These are phyloP conservation scores for Limnanthes douglasii DNA, from an alignment of 345 rosid species.

Conservation along the genomic window DNA sequence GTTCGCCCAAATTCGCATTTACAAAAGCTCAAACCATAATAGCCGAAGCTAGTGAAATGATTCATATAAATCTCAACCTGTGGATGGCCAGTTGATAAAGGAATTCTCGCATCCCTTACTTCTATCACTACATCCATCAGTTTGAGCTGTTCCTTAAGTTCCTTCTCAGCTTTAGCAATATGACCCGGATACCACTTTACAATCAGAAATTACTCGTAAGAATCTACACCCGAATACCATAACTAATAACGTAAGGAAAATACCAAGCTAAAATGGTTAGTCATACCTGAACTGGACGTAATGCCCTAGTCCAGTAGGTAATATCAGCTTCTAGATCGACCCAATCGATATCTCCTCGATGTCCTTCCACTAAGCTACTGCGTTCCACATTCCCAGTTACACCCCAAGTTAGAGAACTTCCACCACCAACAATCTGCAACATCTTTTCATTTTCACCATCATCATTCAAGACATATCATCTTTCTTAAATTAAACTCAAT, in stretches of 20 bases:
- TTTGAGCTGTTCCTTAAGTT: conserved; percentile 84
- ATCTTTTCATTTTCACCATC: not conserved
- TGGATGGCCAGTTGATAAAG: conserved; percentile 74
- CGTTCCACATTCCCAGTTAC: conserved; percentile 16
- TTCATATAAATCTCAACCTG: too few species aligned
- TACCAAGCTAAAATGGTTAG: too few species aligned
- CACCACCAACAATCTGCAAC: conserved; percentile 61
- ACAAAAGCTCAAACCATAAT: too few species aligned
- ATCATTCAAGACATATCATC: too few species aligned
- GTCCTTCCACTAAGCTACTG: conserved; percentile 8
- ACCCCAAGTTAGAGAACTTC: conserved; percentile 18
- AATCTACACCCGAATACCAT: too few species aligned
- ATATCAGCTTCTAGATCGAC: conserved; percentile 62
- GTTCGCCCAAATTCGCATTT: too few species aligned
- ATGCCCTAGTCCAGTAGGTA: conserved; percentile 42
- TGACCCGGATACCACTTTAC: conserved; percentile 96
- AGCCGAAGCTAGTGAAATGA: too few species aligned
- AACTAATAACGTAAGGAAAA: too few species aligned
- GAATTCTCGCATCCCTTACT: conserved; percentile 90
- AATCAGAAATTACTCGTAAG: conserved; percentile 4
- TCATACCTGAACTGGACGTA: conserved; percentile 87
- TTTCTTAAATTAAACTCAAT: too few species aligned
- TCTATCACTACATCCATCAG: conserved; percentile 94
- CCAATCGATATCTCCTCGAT: conserved; percentile 46
- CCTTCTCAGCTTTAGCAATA: conserved; percentile 86